Conservation (phyloP, 139 green algal species). For the Coelastrella sp. region DNA sequence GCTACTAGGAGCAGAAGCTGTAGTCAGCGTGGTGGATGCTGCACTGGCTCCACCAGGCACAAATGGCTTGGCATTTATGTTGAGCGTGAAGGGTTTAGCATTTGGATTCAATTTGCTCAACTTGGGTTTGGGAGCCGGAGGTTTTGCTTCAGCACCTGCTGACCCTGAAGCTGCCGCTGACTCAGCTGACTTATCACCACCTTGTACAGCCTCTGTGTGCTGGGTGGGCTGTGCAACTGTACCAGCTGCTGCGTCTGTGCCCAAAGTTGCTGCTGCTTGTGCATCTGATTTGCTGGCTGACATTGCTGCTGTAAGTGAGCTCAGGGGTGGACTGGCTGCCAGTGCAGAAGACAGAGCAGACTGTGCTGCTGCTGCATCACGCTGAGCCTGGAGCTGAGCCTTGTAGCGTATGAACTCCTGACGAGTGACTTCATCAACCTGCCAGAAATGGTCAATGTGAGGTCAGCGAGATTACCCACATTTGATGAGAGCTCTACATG, state of each 20-base stretch:
- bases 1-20: background rate
- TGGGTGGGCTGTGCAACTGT: background rate
- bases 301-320: background rate
- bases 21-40: background rate
- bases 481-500: no score
- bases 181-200: background rate
- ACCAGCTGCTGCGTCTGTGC: background rate
- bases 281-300: conserved; percentile 1
- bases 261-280: background rate
- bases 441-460: no score
- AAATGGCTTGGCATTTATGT: conserved; percentile 71
- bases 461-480: no score
- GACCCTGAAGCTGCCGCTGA: no score
- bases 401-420: conserved; percentile 47
- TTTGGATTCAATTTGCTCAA: conserved; percentile 66
- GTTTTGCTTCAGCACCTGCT: background rate
- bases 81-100: conserved; percentile 73
- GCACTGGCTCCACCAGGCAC: conserved; percentile 46
- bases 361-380: background rate
- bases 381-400: conserved; percentile 38
- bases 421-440: conserved; percentile 24
- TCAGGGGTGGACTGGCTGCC: conserved; percentile 20
- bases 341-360: conserved; percentile 39
- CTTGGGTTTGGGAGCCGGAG: conserved; percentile 3
- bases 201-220: no score